These are phyloP conservation scores for Crepidotus variabilis DNA, from an alignment of 768 basidiomycete genomes.

Conservation along the genomic window DNA sequence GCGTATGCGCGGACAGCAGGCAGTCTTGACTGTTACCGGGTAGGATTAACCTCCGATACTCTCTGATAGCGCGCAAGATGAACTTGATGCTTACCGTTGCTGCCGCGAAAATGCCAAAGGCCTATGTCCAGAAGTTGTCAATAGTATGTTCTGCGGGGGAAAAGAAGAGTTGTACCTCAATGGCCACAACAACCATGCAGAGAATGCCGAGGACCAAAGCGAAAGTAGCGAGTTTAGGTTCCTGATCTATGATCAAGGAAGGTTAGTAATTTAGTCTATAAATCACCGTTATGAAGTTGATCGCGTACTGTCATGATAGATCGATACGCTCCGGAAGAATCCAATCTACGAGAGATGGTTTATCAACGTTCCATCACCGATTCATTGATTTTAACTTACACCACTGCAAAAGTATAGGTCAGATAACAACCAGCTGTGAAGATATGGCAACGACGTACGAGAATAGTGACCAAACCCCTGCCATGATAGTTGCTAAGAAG, in stretches of 20 bases:
- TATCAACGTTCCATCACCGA: conserved; percentile 1
- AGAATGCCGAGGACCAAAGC: conserved; percentile 58
- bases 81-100: conserved; percentile 36
- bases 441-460: conserved; percentile 42
- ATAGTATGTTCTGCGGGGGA: background rate
- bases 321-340: conserved; percentile 51
- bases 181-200: conserved; percentile 44
- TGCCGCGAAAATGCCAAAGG: conserved; percentile 52
- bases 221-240: conserved; percentile 45
- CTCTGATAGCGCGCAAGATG: background rate
- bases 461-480: conserved; percentile 57
- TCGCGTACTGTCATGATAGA: conserved; percentile 46
- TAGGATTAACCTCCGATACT: no score
- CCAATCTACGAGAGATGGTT: conserved; percentile 40
- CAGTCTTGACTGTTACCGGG: conserved; percentile 45
- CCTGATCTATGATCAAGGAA: conserved; percentile 25
- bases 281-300: background rate
- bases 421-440: background rate
- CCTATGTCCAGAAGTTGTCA: conserved; percentile 13
- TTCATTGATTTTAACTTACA: conserved; percentile 21
- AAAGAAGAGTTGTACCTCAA: conserved; percentile 34
- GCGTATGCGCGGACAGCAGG: conserved; percentile 53
- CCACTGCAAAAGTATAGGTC: conserved; percentile 19
- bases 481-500: conserved; percentile 36
- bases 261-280: background rate